Percentiles rank a stretch among this genome's conserved stretches.
Evolutionary conservation across 2,329 filamentous ascomycete species (phyloP).

Genomic region (Scolecobasidium constrictum): DNA sequence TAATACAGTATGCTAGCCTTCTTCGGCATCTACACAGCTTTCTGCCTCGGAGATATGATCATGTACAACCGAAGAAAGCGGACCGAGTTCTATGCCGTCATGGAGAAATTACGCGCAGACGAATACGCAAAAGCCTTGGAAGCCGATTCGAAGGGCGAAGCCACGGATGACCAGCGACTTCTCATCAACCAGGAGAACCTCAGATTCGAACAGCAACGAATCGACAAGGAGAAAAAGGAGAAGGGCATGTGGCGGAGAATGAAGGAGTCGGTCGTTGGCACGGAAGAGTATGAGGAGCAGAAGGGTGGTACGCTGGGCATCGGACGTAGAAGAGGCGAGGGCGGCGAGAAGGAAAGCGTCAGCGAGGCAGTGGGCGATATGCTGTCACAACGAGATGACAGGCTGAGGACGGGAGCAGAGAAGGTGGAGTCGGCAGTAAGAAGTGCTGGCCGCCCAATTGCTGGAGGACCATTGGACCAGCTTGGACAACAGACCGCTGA

Average conservation of each 20-base stretch:
- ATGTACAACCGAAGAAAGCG: constrained; percentile 56
- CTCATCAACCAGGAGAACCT: constrained; percentile 50
- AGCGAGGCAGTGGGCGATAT: constrained; percentile 22
- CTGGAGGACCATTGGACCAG: constrained; percentile 36
- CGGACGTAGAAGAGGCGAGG: constrained; percentile 9
- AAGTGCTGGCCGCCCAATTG: constrained; percentile 24
- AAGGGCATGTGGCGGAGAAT: constrained; percentile 24
- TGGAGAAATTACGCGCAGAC: constrained; percentile 34
- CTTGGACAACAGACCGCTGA: constrained; percentile 29
- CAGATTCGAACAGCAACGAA: constrained; percentile 38
- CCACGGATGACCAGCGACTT: constrained; percentile 39
- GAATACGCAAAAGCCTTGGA: constrained; percentile 32
- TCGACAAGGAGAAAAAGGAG: constrained; percentile 27
- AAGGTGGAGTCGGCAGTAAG: constrained; percentile 13
- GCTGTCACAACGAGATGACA: constrained; percentile 11
- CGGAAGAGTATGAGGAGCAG: constrained; percentile 23
- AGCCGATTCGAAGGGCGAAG: constrained; percentile 31
- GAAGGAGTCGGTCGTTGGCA: constrained; percentile 21
- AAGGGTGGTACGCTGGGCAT: constrained; percentile 24
- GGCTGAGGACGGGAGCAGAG: constrained; percentile 17
- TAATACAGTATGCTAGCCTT: too few species aligned
- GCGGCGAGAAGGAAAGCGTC: constrained; percentile 10
- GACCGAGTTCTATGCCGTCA: constrained; percentile 46
- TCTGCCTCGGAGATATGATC: constrained; percentile 55
- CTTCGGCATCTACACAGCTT: constrained; percentile 24